These are phyloP conservation scores for Syzygium syzygioides DNA, from an alignment of 441 rosid species.

Conservation along the genomic window DNA sequence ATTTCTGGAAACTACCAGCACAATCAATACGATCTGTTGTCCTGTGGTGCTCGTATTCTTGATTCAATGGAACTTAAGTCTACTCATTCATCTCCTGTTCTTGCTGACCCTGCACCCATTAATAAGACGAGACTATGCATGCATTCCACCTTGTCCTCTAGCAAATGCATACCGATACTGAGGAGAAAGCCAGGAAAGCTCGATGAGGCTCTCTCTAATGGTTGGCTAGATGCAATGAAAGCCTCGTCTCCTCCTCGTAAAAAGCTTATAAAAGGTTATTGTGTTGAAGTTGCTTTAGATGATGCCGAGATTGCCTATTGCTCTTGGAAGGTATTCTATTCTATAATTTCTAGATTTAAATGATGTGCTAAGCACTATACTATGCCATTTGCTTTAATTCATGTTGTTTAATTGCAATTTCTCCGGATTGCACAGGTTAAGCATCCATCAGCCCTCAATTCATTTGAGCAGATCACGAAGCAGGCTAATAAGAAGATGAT, in stretches of 20 bases:
- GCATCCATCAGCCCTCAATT: constrained; percentile 80
- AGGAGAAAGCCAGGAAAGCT: constrained; percentile 5
- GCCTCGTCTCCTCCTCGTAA: constrained; percentile 10
- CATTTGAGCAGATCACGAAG: constrained; percentile 46
- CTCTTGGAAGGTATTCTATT: constrained; percentile 5
- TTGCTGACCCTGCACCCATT: background rate
- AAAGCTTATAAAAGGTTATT: background rate
- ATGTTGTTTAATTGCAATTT: background rate
- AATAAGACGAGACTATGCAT: background rate
- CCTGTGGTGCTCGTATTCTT: background rate
- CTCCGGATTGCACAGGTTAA: constrained; percentile 44
- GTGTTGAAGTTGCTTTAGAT: background rate
- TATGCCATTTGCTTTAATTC: background rate
- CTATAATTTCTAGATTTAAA: background rate
- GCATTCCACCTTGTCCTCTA: background rate
- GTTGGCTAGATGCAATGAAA: constrained; percentile 13
- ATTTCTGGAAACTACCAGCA: background rate
- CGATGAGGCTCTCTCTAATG: constrained; percentile 5
- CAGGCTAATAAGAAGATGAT: constrained; percentile 66
- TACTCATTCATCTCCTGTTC: background rate
- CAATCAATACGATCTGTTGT: background rate
- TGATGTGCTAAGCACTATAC: background rate
- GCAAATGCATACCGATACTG: background rate
- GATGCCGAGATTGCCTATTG: background rate
- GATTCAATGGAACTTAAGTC: background rate